These are phyloP conservation scores for Thermothielavioides terrestris DNA, from an alignment of 495 filamentous ascomycete genomes.

Conservation along the genomic window DNA sequence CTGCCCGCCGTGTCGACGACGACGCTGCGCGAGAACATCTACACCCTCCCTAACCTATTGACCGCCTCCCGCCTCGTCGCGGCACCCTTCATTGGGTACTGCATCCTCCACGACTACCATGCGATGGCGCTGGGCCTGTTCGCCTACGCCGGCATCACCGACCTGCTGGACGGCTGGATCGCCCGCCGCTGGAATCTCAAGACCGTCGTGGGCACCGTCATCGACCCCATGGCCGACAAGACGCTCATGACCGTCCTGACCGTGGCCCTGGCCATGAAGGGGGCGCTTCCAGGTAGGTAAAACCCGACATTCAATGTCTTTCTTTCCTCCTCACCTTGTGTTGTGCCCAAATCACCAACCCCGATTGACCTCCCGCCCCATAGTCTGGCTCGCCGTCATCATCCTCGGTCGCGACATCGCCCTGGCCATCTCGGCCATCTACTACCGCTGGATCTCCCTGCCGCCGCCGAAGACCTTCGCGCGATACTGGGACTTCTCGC, in stretches of 20 bases:
- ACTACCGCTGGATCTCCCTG: conserved; percentile 89
- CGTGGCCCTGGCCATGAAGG: conserved; percentile 71
- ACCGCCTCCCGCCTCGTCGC: conserved; percentile 80
- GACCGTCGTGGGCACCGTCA: conserved; percentile 92
- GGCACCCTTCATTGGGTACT: conserved; percentile 80
- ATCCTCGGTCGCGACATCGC: conserved; percentile 85
- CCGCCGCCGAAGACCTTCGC: conserved; percentile 85
- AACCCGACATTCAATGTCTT: background rate
- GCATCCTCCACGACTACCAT: conserved; percentile 76
- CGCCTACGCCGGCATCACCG: conserved; percentile 83
- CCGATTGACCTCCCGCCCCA: background rate
- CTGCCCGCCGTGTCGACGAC: conserved; percentile 41
- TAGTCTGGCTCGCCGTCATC: conserved; percentile 77
- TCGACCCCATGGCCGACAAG: conserved; percentile 97
- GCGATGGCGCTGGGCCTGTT: conserved; percentile 72
- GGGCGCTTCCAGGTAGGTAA: conserved; percentile 63
- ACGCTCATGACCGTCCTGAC: conserved; percentile 87
- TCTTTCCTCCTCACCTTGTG: background rate
- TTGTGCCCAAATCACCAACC: too few relatives aligned
- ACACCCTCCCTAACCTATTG: conserved; percentile 86
- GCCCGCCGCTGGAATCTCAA: conserved; percentile 77
- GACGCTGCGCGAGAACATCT: conserved; percentile 74
- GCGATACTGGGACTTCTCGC: conserved; percentile 95
- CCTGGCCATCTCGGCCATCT: conserved; percentile 83
- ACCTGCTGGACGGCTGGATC: conserved; percentile 86